Conservation (phyloP, 768 basidiomycete species). For the Hypholoma fasciculare region DNA sequence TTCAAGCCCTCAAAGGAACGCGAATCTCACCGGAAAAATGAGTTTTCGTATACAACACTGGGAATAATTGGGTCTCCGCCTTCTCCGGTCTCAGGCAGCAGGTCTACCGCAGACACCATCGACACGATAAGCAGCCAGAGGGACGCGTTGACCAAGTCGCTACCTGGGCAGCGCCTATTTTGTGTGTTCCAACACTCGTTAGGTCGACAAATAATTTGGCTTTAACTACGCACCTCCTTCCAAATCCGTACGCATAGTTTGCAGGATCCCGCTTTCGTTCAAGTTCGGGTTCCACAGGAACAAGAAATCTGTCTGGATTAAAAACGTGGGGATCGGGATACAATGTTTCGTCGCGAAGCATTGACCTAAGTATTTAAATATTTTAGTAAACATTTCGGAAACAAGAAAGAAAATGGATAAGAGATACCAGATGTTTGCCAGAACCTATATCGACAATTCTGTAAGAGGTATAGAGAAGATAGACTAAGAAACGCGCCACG, state of each 20-base stretch:
- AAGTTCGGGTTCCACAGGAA: constrained; percentile 3
- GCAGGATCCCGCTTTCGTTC: background rate
- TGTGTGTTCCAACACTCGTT: background rate
- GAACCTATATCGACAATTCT: too few species aligned
- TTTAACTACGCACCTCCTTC: constrained; percentile 1
- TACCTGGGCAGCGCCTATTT: constrained; percentile 21
- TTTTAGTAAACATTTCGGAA: background rate
- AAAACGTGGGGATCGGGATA: constrained; percentile 37
- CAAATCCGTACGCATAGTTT: constrained; percentile 12
- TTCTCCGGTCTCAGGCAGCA: constrained; percentile 22
- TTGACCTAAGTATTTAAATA: constrained; percentile 30
- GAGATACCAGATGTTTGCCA: constrained; percentile 33
- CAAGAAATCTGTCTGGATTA: constrained; percentile 37
- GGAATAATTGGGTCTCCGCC: constrained; percentile 22
- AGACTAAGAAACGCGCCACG: background rate
- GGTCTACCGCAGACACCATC: constrained; percentile 13
- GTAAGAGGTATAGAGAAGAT: too few species aligned
- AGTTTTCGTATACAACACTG: constrained; percentile 20
- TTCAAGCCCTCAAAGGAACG: too few species aligned
- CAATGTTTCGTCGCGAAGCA: constrained; percentile 33
- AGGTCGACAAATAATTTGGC: background rate
- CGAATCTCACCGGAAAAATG: constrained; percentile 20
- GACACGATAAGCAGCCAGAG: constrained; percentile 19
- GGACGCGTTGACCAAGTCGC: constrained; percentile 20
- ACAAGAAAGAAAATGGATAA: background rate